Conservation (phyloP, 1,284 basidiomycete species). For the Ceratobasidium sp. region DNA sequence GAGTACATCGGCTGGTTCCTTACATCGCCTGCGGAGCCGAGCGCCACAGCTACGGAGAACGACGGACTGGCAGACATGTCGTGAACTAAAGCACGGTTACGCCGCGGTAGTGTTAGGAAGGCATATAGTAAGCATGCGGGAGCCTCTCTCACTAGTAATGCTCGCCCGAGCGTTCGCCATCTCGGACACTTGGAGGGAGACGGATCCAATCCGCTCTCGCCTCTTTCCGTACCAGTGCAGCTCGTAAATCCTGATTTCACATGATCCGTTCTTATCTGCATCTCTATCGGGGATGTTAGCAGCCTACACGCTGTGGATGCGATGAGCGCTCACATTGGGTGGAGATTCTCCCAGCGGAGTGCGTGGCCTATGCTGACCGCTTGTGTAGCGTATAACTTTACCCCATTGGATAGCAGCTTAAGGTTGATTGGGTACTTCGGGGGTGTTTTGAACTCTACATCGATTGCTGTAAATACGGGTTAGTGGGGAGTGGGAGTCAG, state of each 20-base stretch:
- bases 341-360: neutral
- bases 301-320: neutral
- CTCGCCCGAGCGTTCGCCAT: neutral
- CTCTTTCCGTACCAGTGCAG: neutral
- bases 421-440: neutral
- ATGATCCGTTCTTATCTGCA: neutral
- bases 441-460: neutral
- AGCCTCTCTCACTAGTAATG: neutral
- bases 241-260: neutral
- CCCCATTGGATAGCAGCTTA: neutral
- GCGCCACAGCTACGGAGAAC: neutral
- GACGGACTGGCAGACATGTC: neutral
- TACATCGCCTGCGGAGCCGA: neutral
- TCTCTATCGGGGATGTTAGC: neutral
- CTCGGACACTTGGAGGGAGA: too few relatives aligned
- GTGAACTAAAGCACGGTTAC: neutral
- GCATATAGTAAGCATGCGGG: neutral
- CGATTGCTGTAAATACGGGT: neutral
- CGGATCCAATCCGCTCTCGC: neutral
- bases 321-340: neutral
- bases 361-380: neutral
- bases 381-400: neutral
- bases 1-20: neutral
- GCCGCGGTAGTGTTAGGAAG: neutral
- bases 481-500: neutral